Evolutionary conservation across 1,284 basidiomycete species (phyloP), one percentile per base, ranked within the genome.

Genomic region (Paramarasmius palmivorus): DNA sequence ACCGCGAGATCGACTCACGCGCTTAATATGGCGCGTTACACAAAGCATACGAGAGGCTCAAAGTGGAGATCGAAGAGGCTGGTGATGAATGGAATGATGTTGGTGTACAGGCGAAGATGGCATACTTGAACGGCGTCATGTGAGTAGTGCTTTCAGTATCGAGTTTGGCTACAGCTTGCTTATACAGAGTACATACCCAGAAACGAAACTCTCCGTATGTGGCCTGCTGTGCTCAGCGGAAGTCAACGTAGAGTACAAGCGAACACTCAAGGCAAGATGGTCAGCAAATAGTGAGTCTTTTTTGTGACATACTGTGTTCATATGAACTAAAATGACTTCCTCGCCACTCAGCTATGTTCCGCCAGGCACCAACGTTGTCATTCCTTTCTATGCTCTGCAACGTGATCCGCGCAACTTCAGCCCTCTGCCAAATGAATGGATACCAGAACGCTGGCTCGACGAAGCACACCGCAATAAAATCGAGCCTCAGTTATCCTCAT

Each of bases 151-250:
- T 6, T 32, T 12, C 29, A 10, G 9, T 14, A 9, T 2, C 39
- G 2, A 15, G 39, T 9, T 15, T 40, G 39, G 9, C 39, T 22
- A 3, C 17, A 3, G 3, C 36, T 4, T 40, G n/a, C 9, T 40
- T 9, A 40, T 17, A 40, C 22, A 9, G 22, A 1, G 2, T 17
- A 2, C 10, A 9, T 9, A 15, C 39, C 12, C 47, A 78, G 76
- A 32, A 75, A 74, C 50, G 78, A 80, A 19, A 22, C 32, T 12
- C 32, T 69, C 44, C 62, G 67, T 2, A 56, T 69, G 4, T 58
- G 59, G 8, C 67, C 68, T 14, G 56, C 63, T 3, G 54, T 65
- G 14, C n/a, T 35, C 2, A 59, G 61, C 2, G 65, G 9, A 25
- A 20, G 65, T 4, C 55, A 59, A 15, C 65, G 61, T 34, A 61